These are phyloP conservation scores for Geotrichum aggregatum DNA, from an alignment of 1,139 yeast species.

Conservation along the genomic window DNA sequence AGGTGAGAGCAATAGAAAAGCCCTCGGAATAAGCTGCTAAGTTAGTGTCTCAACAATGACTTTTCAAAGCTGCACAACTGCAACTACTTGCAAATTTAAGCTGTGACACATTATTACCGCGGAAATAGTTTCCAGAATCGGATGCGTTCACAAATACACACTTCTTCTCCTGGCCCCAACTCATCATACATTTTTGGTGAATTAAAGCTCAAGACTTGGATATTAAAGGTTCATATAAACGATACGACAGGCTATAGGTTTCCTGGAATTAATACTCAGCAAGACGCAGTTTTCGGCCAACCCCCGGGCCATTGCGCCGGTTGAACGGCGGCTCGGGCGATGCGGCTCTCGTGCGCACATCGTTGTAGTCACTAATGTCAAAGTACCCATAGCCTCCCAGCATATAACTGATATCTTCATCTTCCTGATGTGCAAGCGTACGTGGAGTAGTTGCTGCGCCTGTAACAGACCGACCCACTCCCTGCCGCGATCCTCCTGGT, in stretches of 20 bases:
- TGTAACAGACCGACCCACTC: conserved; percentile 26
- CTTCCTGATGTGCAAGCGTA: conserved; percentile 28
- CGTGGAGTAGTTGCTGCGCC: conserved; percentile 29
- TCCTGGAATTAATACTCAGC: conserved; percentile 53
- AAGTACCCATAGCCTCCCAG: conserved; percentile 80
- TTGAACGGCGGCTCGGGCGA: conserved; percentile 53
- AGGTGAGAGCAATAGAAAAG: too few species aligned
- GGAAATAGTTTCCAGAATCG: too few species aligned
- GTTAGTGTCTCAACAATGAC: too few species aligned
- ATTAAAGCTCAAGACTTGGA: too few species aligned
- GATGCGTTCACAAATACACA: too few species aligned
- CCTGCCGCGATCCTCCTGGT: conserved; percentile 5
- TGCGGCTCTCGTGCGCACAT: conserved; percentile 62
- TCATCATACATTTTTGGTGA: too few species aligned
- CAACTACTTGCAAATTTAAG: too few species aligned
- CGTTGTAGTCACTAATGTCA: conserved; percentile 63
- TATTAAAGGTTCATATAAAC: not conserved
- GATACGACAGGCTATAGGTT: not conserved
- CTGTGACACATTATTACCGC: too few species aligned
- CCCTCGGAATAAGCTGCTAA: too few species aligned
- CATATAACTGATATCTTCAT: conserved; percentile 45
- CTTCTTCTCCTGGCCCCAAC: too few species aligned
- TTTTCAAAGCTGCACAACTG: too few species aligned
- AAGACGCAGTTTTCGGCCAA: conserved; percentile 67
- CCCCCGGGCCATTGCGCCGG: conserved; percentile 43